These are phyloP conservation scores for Passiflora organensis DNA, from an alignment of 345 rosid species.

Conservation along the genomic window DNA sequence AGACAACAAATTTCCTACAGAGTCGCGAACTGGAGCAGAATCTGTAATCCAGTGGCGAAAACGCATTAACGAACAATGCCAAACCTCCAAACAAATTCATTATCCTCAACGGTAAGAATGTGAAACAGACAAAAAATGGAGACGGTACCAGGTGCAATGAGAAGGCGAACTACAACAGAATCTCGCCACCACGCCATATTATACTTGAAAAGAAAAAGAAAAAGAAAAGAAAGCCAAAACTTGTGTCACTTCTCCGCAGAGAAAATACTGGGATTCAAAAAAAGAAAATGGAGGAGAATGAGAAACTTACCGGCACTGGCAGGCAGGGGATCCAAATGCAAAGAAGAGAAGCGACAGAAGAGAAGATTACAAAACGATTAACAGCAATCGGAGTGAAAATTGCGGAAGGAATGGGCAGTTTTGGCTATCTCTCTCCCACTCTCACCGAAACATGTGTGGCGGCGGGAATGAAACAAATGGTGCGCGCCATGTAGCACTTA, in stretches of 20 bases:
- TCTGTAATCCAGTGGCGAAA: conserved; percentile 17
- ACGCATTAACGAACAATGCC: not conserved
- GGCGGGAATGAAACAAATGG: too few species aligned
- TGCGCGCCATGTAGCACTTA: too few species aligned
- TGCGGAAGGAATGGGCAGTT: too few species aligned
- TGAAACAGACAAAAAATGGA: not conserved
- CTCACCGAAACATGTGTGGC: too few species aligned
- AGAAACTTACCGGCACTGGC: too few species aligned
- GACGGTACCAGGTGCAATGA: conserved; percentile 25
- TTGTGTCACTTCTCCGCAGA: not conserved
- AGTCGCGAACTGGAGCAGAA: conserved; percentile 23
- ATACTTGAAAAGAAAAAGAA: not conserved
- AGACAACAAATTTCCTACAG: conserved; percentile 39
- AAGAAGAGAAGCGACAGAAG: too few species aligned
- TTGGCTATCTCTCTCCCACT: too few species aligned
- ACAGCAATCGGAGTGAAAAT: too few species aligned
- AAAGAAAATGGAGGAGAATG: not conserved
- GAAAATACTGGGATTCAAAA: not conserved
- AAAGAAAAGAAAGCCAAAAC: not conserved
- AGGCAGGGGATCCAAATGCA: too few species aligned
- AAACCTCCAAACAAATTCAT: too few species aligned
- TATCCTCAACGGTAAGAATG: too few species aligned
- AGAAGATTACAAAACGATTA: too few species aligned
- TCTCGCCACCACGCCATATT: conserved; percentile 33
- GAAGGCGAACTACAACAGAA: conserved; percentile 31